A percentile compares a stretch with the other conserved stretches of the same genome.
Evolutionary conservation across 768 basidiomycete genomes (phyloP).

Genomic region (Termitomyces eurrhizus): DNA sequence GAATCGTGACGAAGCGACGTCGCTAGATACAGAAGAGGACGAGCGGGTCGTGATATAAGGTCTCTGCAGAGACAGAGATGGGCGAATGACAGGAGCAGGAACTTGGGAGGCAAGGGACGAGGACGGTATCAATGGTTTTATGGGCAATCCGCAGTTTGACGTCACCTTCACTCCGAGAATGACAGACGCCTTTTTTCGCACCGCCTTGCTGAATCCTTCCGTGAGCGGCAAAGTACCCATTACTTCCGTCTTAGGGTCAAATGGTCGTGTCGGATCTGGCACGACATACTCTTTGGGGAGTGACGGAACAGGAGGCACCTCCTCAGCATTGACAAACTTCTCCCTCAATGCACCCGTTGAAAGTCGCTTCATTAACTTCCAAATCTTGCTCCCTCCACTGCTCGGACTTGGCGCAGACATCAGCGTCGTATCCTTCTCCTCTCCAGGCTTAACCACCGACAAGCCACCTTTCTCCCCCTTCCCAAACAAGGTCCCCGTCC

Average conservation of each 20-base stretch:
- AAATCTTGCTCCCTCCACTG: slow-evolving; percentile 40
- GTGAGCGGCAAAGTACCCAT: neutral
- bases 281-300: slow-evolving; percentile 41
- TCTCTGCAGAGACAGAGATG: slow-evolving; percentile 13
- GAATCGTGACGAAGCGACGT: slow-evolving; percentile 49
- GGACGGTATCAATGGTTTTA: neutral
- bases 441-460: slow-evolving; percentile 9
- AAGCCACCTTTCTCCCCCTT: slow-evolving; percentile 13
- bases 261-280: neutral
- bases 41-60: slow-evolving; percentile 52
- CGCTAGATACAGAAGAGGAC: slow-evolving; percentile 59
- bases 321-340: slow-evolving; percentile 31
- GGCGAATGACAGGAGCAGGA: neutral
- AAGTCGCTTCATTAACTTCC: slow-evolving; percentile 70
- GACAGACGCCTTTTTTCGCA: slow-evolving; percentile 14
- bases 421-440: neutral
- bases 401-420: slow-evolving; percentile 11
- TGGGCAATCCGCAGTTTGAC: slow-evolving; percentile 1
- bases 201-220: slow-evolving; percentile 5
- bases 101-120: slow-evolving; percentile 1
- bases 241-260: neutral
- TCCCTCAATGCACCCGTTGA: slow-evolving; percentile 63
- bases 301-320: slow-evolving; percentile 56
- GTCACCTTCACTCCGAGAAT: slow-evolving; percentile 9
- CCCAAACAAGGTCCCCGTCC: slow-evolving; percentile 15